phyloP scores from a whole-genome alignment of 1,284 basidiomycete species.

The Polyporus tsugae region DNA sequence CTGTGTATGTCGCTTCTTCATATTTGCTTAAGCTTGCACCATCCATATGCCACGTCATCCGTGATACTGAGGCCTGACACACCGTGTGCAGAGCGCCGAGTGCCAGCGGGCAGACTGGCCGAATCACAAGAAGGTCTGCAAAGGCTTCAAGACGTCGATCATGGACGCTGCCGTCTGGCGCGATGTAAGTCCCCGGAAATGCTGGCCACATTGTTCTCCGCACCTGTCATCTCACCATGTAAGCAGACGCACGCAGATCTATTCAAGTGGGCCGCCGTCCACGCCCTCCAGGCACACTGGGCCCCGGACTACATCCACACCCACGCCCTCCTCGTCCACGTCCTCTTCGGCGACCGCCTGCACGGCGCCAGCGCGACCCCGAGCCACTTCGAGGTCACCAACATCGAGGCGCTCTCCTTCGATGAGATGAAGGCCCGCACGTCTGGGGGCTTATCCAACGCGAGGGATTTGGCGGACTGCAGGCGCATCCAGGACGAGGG shows the following conservation, averaged over 20 bases:
- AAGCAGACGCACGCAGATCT: neutral
- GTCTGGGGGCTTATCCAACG: neutral
- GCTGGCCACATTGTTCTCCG: neutral
- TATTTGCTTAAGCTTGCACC: neutral
- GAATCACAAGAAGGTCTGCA: conserved; percentile 1
- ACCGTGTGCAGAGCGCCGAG: neutral
- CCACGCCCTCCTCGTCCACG: neutral
- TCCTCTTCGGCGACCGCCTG: conserved; percentile 3
- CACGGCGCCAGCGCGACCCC: neutral
- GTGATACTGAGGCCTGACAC: neutral
- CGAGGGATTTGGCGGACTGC: neutral
- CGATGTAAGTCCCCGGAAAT: neutral
- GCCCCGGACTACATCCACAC: neutral
- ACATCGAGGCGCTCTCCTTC: neutral
- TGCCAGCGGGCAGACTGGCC: conserved; percentile 2
- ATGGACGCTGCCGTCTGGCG: neutral
- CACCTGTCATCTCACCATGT: neutral
- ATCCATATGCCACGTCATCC: neutral
- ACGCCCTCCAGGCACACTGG: neutral
- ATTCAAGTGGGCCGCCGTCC: neutral
- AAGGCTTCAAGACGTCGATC: neutral
- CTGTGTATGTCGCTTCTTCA: neutral
- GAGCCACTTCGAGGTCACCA: neutral
- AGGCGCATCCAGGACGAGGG: neutral
- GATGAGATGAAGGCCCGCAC: neutral